A percentile compares a stretch with the other conserved stretches of the same genome.
Conservation (phyloP, 2,329 filamentous ascomycete species). For the Lachnellula cervina region DNA sequence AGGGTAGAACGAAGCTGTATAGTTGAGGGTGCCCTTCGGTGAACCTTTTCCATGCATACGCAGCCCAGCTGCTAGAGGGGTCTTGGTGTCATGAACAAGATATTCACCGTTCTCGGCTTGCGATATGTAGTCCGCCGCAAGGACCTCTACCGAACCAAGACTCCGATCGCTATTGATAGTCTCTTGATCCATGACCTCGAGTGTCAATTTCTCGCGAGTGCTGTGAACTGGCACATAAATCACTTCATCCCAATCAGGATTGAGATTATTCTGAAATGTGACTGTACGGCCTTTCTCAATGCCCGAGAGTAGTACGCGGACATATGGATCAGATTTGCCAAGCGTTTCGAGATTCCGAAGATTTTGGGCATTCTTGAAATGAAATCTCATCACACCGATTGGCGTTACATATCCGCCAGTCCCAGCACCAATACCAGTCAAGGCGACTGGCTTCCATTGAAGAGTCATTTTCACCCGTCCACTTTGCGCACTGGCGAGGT, state of each 20-base stretch:
- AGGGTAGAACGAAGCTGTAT: constrained; percentile 85
- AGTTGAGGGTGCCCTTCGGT: constrained; percentile 75
- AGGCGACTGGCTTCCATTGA: constrained; percentile 91
- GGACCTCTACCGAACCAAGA: constrained; percentile 74
- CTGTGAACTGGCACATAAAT: constrained; percentile 91
- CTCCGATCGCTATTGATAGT: constrained; percentile 86
- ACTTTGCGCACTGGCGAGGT: constrained; percentile 71
- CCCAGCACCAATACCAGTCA: constrained; percentile 70
- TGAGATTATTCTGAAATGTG: constrained; percentile 91
- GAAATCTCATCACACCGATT: constrained; percentile 90
- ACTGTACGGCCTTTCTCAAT: constrained; percentile 89
- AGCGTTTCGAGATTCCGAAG: constrained; percentile 91
- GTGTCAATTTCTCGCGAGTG: constrained; percentile 70
- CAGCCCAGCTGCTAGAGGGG: constrained; percentile 60
- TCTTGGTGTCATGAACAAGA: constrained; percentile 71
- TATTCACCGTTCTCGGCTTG: constrained; percentile 80
- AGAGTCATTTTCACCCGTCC: constrained; percentile 87
- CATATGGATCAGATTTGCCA: constrained; percentile 96
- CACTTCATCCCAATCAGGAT: constrained; percentile 93
- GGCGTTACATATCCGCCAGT: constrained; percentile 89
- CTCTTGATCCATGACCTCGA: constrained; percentile 98
- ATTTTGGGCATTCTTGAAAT: constrained; percentile 78
- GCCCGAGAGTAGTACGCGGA: constrained; percentile 80
- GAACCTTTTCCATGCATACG: constrained; percentile 67
- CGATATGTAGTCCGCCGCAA: constrained; percentile 70